These are phyloP conservation scores for Tetradesmus obliquus DNA, from an alignment of 139 green algal species.

Conservation along the genomic window DNA sequence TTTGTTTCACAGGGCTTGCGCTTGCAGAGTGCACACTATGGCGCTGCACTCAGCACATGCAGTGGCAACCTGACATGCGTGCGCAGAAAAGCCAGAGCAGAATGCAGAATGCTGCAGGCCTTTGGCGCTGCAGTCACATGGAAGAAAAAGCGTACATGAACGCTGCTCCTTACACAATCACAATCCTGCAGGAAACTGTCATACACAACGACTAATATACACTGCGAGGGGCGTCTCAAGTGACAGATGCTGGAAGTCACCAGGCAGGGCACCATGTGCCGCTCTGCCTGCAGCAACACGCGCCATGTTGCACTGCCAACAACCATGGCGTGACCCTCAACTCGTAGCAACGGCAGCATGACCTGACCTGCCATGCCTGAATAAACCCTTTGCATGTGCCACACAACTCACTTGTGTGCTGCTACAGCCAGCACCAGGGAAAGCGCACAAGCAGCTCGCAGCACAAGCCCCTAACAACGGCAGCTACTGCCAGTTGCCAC, in stretches of 20 bases:
- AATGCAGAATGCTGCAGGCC: background rate
- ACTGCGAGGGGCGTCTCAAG: background rate
- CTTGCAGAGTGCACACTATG: conserved; percentile 9
- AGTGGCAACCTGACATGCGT: background rate
- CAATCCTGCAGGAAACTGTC: background rate
- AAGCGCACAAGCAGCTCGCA: too few relatives aligned
- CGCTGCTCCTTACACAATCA: background rate
- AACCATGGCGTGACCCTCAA: background rate
- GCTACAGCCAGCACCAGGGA: background rate
- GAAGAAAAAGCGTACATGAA: background rate
- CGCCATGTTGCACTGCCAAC: background rate
- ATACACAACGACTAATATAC: background rate
- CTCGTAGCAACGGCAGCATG: background rate
- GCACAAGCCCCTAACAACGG: too few relatives aligned
- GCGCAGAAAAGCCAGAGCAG: background rate
- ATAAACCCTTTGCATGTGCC: background rate
- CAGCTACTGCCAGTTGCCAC: too few relatives aligned
- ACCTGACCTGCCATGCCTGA: background rate
- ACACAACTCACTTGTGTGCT: background rate
- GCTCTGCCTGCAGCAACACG: background rate
- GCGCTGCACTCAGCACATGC: background rate
- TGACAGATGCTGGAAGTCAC: background rate
- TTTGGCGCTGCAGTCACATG: background rate
- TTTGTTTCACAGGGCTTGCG: background rate
- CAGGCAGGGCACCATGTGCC: background rate